Conservation (phyloP, 345 rosid genomes). For the Gossypium arboreum region DNA sequence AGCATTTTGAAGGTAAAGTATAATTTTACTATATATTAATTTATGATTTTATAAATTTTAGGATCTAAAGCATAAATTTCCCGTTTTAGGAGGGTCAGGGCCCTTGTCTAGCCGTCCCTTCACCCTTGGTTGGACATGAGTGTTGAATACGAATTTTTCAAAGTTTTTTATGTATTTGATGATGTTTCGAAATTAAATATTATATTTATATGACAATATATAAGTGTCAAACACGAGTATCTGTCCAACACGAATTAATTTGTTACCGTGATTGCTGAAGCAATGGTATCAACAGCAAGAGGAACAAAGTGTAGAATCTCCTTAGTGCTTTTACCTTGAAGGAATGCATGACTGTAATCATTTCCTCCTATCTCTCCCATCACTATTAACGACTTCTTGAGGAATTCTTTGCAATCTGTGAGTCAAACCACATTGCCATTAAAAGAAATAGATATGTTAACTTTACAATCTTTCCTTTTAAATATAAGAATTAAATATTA, state of each 20-base stretch:
- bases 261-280: conserved; percentile 30
- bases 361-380: conserved; percentile 67
- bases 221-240: neutral
- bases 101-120: too few species aligned
- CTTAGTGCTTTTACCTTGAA: conserved; percentile 18
- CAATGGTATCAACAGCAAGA: neutral
- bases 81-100: too few species aligned
- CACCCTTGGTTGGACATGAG: too few species aligned
- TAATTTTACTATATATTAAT: too few species aligned
- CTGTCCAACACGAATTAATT: neutral
- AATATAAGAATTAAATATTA: too few species aligned
- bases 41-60: too few species aligned
- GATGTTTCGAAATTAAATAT: neutral
- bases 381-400: conserved; percentile 35
- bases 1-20: too few species aligned
- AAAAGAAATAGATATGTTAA: too few species aligned
- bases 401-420: conserved; percentile 34
- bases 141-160: too few species aligned
- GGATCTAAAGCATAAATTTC: too few species aligned
- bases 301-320: conserved; percentile 37
- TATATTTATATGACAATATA: too few species aligned
- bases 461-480: too few species aligned
- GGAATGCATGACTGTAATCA: conserved; percentile 40
- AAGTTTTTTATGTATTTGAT: neutral
- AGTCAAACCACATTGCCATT: neutral